phyloP scores from a whole-genome alignment of 306 rosid species.

The Adenanthera pavonina region DNA sequence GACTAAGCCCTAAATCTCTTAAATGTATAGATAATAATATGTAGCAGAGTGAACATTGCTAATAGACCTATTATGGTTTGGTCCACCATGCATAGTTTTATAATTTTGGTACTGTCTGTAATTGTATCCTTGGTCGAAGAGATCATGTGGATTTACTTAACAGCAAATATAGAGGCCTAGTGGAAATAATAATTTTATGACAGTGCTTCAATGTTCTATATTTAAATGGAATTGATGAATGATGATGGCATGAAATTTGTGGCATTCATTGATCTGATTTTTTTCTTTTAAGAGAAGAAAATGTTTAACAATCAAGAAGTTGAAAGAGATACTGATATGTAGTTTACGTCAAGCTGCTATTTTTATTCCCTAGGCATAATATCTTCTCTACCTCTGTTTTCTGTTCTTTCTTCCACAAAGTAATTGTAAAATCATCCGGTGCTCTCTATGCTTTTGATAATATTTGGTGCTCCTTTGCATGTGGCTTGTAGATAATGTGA shows the following conservation, averaged over 20 bases:
- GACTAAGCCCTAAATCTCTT: neutral
- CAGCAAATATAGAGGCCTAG: neutral
- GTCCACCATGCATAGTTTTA: neutral
- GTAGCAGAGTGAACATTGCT: neutral
- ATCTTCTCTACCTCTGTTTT: constrained; percentile 7
- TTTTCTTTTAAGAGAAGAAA: neutral
- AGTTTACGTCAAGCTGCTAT: constrained; percentile 8
- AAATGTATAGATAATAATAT: neutral
- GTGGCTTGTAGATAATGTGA: constrained; percentile 2
- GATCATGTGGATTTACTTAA: neutral
- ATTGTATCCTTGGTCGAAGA: constrained; percentile 9
- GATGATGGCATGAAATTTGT: constrained; percentile 1
- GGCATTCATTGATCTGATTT: constrained; percentile 1
- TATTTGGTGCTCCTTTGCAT: constrained; percentile 34
- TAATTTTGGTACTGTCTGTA: neutral
- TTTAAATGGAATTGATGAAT: neutral
- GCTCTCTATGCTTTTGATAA: constrained; percentile 12
- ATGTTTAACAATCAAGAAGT: neutral
- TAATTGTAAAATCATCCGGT: neutral
- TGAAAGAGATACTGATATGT: constrained; percentile 20
- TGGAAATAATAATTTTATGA: neutral
- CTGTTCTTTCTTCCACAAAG: neutral
- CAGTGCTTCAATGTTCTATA: neutral
- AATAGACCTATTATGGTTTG: neutral
- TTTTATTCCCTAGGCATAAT: neutral